Evolutionary conservation across 345 rosid genomes (phyloP), one percentile per base, ranked within the genome.

Genomic region (Cardamine occulta): DNA sequence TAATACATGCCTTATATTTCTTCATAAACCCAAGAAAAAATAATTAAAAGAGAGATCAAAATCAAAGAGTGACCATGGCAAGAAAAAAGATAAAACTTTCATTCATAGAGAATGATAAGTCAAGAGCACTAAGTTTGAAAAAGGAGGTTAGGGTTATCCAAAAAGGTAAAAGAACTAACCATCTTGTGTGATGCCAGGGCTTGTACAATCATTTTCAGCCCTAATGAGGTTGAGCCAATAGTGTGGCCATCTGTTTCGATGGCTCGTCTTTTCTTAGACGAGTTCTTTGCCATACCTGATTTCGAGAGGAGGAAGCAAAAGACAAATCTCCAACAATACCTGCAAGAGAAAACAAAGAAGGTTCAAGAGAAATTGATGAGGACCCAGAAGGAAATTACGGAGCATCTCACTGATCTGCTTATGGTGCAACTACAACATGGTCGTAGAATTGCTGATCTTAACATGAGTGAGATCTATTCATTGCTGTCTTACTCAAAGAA

Each of bases 141-240:
- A 72, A 80, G 87, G 48, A 83, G 82, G 81, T 76, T 68, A 71
- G 91, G 86, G 0, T 23, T 90, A n/a, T 14, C 83, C 61, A 90
- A 88, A 82, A 88, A 90, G 63, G 85, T 82, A 32, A 74, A 78
- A 45, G 89, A 90, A 77, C 56, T 88, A 19, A 78, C 84, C 18
- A 85, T 85, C 11, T 81, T 88, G 1, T 88, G 92, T 18, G 95
- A 85, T 37, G 73, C 87, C 6, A 80, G 79, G 4, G 89, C 85
- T 8, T 87, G 90, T 37, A 64, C 87, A 0, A 83, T 89, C n/a
- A 51, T 88, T 28, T 79, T 79, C 26, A 74, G 81, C 8, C 86
- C 86, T 1, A 76, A 79, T 2, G 83, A 77, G 2, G 2, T 26
- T 7, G 74, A 65, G 5, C 88, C 93, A 1, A 83, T 82, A 71